Evolutionary conservation across 1,284 basidiomycete species (phyloP).

Genomic region (Fistulina hepatica): DNA sequence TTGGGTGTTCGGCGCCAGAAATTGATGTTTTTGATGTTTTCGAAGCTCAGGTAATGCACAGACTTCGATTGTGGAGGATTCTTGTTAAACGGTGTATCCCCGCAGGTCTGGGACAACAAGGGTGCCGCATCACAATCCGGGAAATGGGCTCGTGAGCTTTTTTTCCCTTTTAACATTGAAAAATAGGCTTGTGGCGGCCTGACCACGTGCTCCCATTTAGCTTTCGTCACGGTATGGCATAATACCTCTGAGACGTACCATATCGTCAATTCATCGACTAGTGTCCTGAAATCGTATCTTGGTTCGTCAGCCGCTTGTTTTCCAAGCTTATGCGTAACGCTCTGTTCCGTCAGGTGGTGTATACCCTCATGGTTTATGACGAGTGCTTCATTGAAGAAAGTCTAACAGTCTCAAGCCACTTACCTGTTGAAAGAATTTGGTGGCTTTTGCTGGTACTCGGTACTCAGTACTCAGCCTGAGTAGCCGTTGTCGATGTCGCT

Average conservation of each 20-base stretch:
- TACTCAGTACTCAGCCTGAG: no score
- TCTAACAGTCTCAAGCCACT: no score
- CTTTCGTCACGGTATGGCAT: slow-evolving; percentile 25
- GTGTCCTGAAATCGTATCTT: slow-evolving; percentile 35
- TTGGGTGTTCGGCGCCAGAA: slow-evolving; percentile 42
- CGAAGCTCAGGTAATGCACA: slow-evolving; percentile 27
- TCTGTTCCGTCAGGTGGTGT: not conserved
- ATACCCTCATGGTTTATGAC: no score
- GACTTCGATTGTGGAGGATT: no score
- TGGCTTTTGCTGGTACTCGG: no score
- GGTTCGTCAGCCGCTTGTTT: slow-evolving; percentile 4
- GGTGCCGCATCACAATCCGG: slow-evolving; percentile 60
- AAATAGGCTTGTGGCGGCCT: no score
- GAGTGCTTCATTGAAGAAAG: no score
- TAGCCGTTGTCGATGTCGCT: no score
- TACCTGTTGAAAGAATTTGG: no score
- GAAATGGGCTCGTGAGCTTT: slow-evolving; percentile 50
- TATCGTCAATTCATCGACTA: slow-evolving; percentile 35
- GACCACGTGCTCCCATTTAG: no score
- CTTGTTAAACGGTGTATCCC: no score
- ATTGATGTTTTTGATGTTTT: slow-evolving; percentile 52
- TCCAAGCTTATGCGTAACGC: not conserved
- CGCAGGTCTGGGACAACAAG: slow-evolving; percentile 24
- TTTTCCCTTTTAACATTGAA: slow-evolving; percentile 27
- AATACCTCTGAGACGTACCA: slow-evolving; percentile 32